Evolutionary conservation across 2,329 filamentous ascomycete genomes (phyloP), one percentile per base, ranked within the genome.

Genomic region (Berkeleyomyces basicola): DNA sequence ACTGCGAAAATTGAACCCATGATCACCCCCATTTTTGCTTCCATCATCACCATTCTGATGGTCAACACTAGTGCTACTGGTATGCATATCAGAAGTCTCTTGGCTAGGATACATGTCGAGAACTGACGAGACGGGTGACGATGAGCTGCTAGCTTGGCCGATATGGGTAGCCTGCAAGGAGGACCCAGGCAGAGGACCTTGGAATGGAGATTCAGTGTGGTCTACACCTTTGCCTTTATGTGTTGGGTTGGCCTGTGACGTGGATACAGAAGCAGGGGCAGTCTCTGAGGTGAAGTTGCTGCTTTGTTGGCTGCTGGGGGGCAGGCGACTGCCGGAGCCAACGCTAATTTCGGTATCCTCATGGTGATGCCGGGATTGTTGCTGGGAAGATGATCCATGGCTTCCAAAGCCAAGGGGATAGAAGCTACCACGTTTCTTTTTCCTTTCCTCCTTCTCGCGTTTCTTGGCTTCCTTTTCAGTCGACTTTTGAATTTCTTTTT

Each of bases 1-100:
- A 67, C 90, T 96, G 63, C 84, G 80, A 70, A 96, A 96, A 72
- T 96, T 96, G 73, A 95, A 93, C 81, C 96, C 83, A 2, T 90
- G 83, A 70, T 96, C 91, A 0, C 79, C 75, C 3, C 59, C 64
- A 23, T 58, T 91, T 62, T 76, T 67, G 11, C 78, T 77, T 3
- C 78, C 75, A 33, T 80, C 79, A 5, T 76, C 72, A 33, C 83
- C 79, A 10, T 76, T 76, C 62, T 74, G 74, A 14, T 71, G 74
- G 7, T 74, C 76, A 2, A 82, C 71, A 51, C 79, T 82, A 1
- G 80, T 69, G 3, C 79, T 79, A 66, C 82, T 85, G 1, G 76
- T 77, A 57, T 77, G 79, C 0, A 81, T 79, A 51, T 79, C 75
- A 47, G 77, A 76, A 6, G 67, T 71, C 4, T 71, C 73, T 1